phyloP scores from a whole-genome alignment of 768 basidiomycete genomes.

The Trametes coccinea region DNA sequence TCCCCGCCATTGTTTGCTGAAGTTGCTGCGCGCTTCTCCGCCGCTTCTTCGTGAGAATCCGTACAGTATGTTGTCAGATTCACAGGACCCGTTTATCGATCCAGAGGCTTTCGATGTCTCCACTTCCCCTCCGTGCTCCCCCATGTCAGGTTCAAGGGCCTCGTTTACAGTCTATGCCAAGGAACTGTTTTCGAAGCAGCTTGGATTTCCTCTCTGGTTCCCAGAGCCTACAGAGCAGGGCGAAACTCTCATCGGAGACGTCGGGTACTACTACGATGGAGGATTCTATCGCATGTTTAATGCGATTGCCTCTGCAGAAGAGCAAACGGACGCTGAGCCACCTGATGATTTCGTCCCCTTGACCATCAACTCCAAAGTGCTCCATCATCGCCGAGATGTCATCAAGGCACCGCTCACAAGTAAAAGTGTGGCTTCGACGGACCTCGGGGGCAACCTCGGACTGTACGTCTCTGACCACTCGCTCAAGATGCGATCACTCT shows the following conservation, averaged over 20 bases:
- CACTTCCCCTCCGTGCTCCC: background rate
- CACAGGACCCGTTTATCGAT: too few relatives aligned
- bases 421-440: conserved; percentile 4
- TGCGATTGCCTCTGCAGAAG: conserved; percentile 8
- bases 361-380: background rate
- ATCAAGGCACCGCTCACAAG: conserved; percentile 7
- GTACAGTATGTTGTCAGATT: too few relatives aligned
- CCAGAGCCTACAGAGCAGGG: conserved; percentile 20
- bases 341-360: conserved; percentile 8
- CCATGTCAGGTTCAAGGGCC: background rate
- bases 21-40: too few relatives aligned
- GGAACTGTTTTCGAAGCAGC: conserved; percentile 14
- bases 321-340: conserved; percentile 2
- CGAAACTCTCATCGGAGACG: conserved; percentile 26
- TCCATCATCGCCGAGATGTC: conserved; percentile 1
- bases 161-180: conserved; percentile 9
- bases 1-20: too few relatives aligned
- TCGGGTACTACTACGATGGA: conserved; percentile 24
- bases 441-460: conserved; percentile 6
- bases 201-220: conserved; percentile 26
- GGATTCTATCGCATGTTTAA: conserved; percentile 30
- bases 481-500: too few relatives aligned
- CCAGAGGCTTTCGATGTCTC: background rate
- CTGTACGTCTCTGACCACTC: conserved; percentile 7
- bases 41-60: too few relatives aligned